Conservation (phyloP, 2,329 filamentous ascomycete species). For the Pseudocercospora vitis region DNA sequence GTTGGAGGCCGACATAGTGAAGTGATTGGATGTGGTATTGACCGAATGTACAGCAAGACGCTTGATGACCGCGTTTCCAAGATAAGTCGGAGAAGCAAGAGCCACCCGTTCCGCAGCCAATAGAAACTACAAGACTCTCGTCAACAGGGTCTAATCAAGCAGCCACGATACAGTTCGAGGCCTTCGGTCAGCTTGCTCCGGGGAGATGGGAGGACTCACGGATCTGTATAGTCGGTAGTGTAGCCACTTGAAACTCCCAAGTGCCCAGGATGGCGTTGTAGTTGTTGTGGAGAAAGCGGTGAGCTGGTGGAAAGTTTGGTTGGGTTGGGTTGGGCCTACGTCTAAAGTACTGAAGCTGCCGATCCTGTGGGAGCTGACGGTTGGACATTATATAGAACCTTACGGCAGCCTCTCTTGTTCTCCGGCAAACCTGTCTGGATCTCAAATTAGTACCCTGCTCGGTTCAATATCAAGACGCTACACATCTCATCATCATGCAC, state of each 20-base stretch:
- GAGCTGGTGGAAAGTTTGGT: conserved; percentile 20
- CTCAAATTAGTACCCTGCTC: conserved; percentile 25
- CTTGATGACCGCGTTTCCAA: conserved; percentile 19
- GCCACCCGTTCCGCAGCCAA: conserved; percentile 11
- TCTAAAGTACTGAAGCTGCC: conserved; percentile 21
- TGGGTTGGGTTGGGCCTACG: too few relatives aligned
- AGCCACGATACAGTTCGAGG: conserved; percentile 12
- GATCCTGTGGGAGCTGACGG: conserved; percentile 23
- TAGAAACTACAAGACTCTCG: conserved; percentile 11
- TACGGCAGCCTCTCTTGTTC: conserved; percentile 4
- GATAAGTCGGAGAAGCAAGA: conserved; percentile 11
- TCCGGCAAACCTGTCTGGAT: conserved; percentile 21
- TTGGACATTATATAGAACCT: conserved; percentile 25
- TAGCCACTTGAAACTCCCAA: conserved; percentile 25
- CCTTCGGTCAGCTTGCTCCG: conserved; percentile 1
- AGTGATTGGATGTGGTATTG: conserved; percentile 11
- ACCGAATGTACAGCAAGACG: conserved; percentile 12
- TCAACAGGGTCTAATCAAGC: conserved; percentile 16
- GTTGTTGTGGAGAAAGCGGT: conserved; percentile 18
- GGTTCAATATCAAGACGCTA: conserved; percentile 22
- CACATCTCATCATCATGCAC: conserved; percentile 17
- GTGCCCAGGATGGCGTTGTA: conserved; percentile 12
- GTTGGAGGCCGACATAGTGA: conserved; percentile 28
- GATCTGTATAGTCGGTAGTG: conserved; percentile 14
- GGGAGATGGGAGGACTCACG: conserved; percentile 18